phyloP scores from a whole-genome alignment of 495 filamentous ascomycete genomes.

The Talaromyces liani region DNA sequence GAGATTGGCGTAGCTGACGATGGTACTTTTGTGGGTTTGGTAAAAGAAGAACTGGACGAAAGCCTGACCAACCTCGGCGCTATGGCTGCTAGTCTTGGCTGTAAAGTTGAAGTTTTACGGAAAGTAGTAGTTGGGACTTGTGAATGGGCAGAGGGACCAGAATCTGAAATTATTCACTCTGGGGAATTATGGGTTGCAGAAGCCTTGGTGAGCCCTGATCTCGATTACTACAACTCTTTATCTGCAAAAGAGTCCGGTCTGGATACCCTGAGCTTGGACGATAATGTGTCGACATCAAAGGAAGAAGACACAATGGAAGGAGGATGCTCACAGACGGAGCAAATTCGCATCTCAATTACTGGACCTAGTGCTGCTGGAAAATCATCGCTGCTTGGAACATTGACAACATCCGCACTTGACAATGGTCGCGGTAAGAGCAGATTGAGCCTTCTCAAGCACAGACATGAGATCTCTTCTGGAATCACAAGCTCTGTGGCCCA shows the following conservation, averaged over 20 bases:
- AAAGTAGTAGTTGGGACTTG: slow-evolving; percentile 83
- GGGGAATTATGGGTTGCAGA: slow-evolving; percentile 83
- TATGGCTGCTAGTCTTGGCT: slow-evolving; percentile 90
- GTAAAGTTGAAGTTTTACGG: slow-evolving; percentile 73
- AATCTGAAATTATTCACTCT: slow-evolving; percentile 20
- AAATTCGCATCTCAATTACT: slow-evolving; percentile 84
- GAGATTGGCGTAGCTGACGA: slow-evolving; percentile 96
- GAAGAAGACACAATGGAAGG: slow-evolving; percentile 13
- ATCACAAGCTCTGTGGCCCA: slow-evolving; percentile 90
- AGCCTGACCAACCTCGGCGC: slow-evolving; percentile 72
- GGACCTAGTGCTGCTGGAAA: slow-evolving; percentile 92
- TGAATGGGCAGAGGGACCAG: slow-evolving; percentile 56
- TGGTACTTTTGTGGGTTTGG: slow-evolving; percentile 84
- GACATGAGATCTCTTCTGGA: slow-evolving; percentile 88
- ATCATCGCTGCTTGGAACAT: slow-evolving; percentile 79
- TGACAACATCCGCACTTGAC: slow-evolving; percentile 81
- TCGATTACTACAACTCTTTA: slow-evolving; percentile 31
- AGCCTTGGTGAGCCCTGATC: slow-evolving; percentile 63
- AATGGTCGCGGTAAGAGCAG: slow-evolving; percentile 88
- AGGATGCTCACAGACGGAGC: slow-evolving; percentile 46
- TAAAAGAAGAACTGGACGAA: slow-evolving; percentile 84
- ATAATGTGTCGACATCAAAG: background rate
- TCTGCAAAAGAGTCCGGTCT: slow-evolving; percentile 8
- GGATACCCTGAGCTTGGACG: slow-evolving; percentile 6
- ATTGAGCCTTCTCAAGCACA: slow-evolving; percentile 80